Evolutionary conservation across 768 basidiomycete species (phyloP), one percentile per base, ranked within the genome.

Genomic region (Russula dissimulans): DNA sequence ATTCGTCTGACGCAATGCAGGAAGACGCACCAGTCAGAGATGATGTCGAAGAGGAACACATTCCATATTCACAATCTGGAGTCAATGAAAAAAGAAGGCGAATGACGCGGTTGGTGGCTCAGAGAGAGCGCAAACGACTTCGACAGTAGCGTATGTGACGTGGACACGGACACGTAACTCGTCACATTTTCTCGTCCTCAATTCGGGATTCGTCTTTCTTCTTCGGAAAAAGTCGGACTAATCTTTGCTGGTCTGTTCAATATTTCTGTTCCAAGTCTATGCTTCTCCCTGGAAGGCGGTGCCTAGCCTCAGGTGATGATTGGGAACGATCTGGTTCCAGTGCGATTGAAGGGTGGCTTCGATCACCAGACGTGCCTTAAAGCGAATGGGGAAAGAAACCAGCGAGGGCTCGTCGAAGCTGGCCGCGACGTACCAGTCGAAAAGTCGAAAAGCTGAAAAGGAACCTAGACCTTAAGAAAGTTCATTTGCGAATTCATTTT

Each of bases 291-390:
- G 89, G 59, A 91, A 91, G 73, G 74, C 79, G 6, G 77, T 90
- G 9, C 87, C 89, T 91, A 36, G 79, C 87, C n/a, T 79, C 75
- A 67, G 87, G 86, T 46, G 83, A 88, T 62, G 84, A 83, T 66
- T 68, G 76, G 31, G 76, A 78, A 47, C 75, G 78, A 50, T 74
- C 66, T 54, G 63, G 57, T 48, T 63, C 73, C 34, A 73, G 71
- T 38, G 72, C 79, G 22, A 26, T 26, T 26, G 22, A 44, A 71
- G 72, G 17, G 69, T 67, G 10, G 68, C 74, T 36, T 71, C 74
- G 53, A 66, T 82, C 63, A 94, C 87, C 7, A 86, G 80, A 70
- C 87, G 93, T 69, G 89, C 86, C 26, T 95, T 95, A 97, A 74
- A 85, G 84, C 54, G 86, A 87, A 64, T 81, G 64, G 87, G 86